phyloP scores from a whole-genome alignment of 306 rosid genomes.

The Urtica urens region DNA sequence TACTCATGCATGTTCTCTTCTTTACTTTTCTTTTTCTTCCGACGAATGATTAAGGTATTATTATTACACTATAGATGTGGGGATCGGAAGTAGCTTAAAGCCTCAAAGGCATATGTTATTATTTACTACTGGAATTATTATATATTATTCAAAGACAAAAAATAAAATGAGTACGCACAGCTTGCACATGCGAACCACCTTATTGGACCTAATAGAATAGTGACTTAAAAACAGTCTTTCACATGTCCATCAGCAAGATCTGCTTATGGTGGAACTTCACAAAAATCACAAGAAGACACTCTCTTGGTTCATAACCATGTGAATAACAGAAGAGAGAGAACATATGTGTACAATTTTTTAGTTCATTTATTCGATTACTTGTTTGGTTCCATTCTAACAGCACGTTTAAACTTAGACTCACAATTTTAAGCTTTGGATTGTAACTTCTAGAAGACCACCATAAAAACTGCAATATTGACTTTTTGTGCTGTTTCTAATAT shows the following conservation, averaged over 20 bases:
- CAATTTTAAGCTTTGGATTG: slow-evolving; percentile 32
- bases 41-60: not conserved
- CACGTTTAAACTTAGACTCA: slow-evolving; percentile 33
- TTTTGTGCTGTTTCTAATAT: slow-evolving; percentile 18
- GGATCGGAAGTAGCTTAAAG: not conserved
- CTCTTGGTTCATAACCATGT: slow-evolving; percentile 53
- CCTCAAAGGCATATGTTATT: not conserved
- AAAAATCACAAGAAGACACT: slow-evolving; percentile 45
- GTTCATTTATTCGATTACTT: not conserved
- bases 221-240: slow-evolving; percentile 35
- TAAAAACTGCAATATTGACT: slow-evolving; percentile 29
- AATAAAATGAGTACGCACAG: slow-evolving; percentile 26
- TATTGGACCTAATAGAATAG: slow-evolving; percentile 49
- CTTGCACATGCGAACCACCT: slow-evolving; percentile 91
- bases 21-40: not conserved
- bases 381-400: slow-evolving; percentile 31
- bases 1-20: not conserved
- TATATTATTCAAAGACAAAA: not conserved
- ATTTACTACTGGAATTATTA: not conserved
- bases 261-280: slow-evolving; percentile 26
- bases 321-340: slow-evolving; percentile 34
- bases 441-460: slow-evolving; percentile 33
- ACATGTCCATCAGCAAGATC: slow-evolving; percentile 74
- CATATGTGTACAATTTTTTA: too few relatives aligned
- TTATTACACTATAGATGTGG: not conserved